Evolutionary conservation across 2,329 filamentous ascomycete species (phyloP).

Genomic region (Cadophora gregata): DNA sequence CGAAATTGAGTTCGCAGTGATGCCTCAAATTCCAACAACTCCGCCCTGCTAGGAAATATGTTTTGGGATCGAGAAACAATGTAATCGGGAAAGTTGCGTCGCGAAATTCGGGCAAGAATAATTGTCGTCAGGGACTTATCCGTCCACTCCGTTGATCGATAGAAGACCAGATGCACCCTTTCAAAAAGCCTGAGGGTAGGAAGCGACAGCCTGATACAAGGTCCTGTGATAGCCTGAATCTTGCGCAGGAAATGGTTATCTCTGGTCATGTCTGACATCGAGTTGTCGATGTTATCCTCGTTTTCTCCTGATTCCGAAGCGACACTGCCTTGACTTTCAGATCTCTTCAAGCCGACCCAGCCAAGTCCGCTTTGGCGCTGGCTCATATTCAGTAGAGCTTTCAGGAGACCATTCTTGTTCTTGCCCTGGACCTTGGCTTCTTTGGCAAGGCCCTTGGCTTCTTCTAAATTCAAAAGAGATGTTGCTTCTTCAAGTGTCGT

Average conservation of each 20-base stretch:
- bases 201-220: conserved; percentile 81
- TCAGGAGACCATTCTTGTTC: conserved; percentile 81
- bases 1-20: conserved; percentile 81
- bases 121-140: conserved; percentile 96
- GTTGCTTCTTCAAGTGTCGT: conserved; percentile 83
- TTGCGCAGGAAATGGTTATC: conserved; percentile 78
- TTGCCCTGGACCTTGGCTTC: conserved; percentile 87
- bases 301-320: conserved; percentile 58
- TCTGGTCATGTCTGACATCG: conserved; percentile 56
- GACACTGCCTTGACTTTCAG: conserved; percentile 47
- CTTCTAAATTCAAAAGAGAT: conserved; percentile 81
- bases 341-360: conserved; percentile 69
- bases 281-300: conserved; percentile 48
- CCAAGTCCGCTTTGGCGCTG: conserved; percentile 77
- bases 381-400: conserved; percentile 75
- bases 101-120: conserved; percentile 88
- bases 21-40: conserved; percentile 87
- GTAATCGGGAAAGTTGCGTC: conserved; percentile 86
- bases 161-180: conserved; percentile 93
- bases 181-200: conserved; percentile 83
- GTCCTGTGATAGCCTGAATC: conserved; percentile 77
- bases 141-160: conserved; percentile 94
- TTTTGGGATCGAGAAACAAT: conserved; percentile 88
- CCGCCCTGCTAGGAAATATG: conserved; percentile 79
- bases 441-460: conserved; percentile 83